A percentile compares a stretch with the other conserved stretches of the same genome.
These are phyloP conservation scores for Mortierella sp. DNA, from an alignment of 371 early-diverging fungal species.

Conservation along the genomic window DNA sequence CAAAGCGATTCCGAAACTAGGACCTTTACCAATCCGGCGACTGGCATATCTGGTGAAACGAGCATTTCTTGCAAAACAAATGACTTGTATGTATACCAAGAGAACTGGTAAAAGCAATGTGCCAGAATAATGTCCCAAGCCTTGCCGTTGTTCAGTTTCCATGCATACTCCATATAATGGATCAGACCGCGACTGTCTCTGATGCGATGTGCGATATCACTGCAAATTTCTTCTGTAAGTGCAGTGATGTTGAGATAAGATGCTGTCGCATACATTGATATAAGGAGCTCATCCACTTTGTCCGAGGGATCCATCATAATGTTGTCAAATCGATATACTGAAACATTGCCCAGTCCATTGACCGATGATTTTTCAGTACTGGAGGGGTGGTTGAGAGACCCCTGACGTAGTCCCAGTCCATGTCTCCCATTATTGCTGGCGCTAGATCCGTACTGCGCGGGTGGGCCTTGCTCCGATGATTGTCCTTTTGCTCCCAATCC, in stretches of 20 bases:
- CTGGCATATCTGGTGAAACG: conserved; percentile 50
- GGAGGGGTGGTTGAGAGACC: not conserved
- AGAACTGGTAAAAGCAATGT: conserved; percentile 52
- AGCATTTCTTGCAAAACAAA: conserved; percentile 40
- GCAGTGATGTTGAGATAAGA: conserved; percentile 50
- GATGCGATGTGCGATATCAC: conserved; percentile 47
- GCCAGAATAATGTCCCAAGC: conserved; percentile 54
- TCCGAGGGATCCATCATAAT: conserved; percentile 51
- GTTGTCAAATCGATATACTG: conserved; percentile 21
- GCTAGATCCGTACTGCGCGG: not conserved
- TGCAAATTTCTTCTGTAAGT: conserved; percentile 51
- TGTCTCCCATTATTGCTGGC: conserved; percentile 7
- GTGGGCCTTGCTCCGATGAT: not conserved
- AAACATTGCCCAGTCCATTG: not conserved
- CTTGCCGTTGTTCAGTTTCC: conserved; percentile 50
- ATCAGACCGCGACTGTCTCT: conserved; percentile 45
- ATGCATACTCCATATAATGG: conserved; percentile 56
- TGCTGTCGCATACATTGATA: conserved; percentile 53
- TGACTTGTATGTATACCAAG: conserved; percentile 49
- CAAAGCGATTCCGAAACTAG: conserved; percentile 45
- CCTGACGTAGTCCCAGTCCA: conserved; percentile 22
- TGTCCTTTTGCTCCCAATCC: not conserved
- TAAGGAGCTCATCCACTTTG: conserved; percentile 48
- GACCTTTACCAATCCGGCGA: conserved; percentile 43
- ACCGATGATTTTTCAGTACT: conserved; percentile 4